These are phyloP conservation scores for Penicillium sp. DNA, from an alignment of 2,329 filamentous ascomycete species.

Conservation along the genomic window DNA sequence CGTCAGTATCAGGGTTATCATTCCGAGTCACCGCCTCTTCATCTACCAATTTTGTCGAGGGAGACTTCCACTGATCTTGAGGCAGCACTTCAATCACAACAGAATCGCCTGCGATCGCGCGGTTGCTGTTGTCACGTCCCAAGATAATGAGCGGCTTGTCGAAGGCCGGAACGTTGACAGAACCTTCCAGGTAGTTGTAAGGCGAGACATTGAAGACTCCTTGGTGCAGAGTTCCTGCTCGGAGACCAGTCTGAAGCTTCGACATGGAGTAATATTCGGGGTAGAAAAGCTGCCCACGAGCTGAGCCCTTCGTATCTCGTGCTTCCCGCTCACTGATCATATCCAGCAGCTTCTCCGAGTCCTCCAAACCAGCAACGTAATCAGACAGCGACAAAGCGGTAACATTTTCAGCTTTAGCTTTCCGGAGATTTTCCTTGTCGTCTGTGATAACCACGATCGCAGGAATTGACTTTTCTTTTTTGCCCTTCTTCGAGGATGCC, in stretches of 20 bases:
- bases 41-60: slow-evolving; percentile 93
- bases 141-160: slow-evolving; percentile 84
- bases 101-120: slow-evolving; percentile 85
- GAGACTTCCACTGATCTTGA: slow-evolving; percentile 94
- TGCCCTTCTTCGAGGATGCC: slow-evolving; percentile 56
- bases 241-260: slow-evolving; percentile 91
- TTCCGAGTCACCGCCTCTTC: slow-evolving; percentile 90
- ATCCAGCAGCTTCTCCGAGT: slow-evolving; percentile 82
- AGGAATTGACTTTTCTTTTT: slow-evolving; percentile 61
- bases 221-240: slow-evolving; percentile 85
- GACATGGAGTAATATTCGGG: slow-evolving; percentile 87
- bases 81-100: slow-evolving; percentile 92
- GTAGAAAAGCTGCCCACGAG: slow-evolving; percentile 73
- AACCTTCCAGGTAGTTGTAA: slow-evolving; percentile 96
- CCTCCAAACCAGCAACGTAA: slow-evolving; percentile 81
- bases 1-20: slow-evolving; percentile 85
- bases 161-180: slow-evolving; percentile 86
- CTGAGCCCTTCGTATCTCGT: slow-evolving; percentile 60
- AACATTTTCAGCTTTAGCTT: slow-evolving; percentile 73
- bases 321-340: slow-evolving; percentile 85
- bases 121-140: slow-evolving; percentile 93
- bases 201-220: slow-evolving; percentile 94
- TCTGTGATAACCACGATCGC: slow-evolving; percentile 92
- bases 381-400: slow-evolving; percentile 67
- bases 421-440: slow-evolving; percentile 81